phyloP scores from a whole-genome alignment of 306 rosid genomes.

The Lathyrus tuberosus region DNA sequence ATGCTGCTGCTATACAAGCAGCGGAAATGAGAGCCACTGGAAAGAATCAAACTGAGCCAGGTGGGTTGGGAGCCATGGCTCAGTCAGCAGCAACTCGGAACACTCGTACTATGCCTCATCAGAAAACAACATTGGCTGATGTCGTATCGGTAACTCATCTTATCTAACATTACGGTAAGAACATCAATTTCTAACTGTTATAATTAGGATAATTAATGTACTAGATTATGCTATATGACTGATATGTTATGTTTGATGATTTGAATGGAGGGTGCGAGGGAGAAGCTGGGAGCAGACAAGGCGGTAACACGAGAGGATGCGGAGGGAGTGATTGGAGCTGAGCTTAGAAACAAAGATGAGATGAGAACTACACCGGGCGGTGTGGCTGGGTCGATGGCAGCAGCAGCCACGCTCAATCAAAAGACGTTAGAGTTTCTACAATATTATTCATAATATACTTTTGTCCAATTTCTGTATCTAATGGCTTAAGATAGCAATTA shows the following conservation, averaged over 20 bases:
- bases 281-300: constrained; percentile 48
- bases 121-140: constrained; percentile 50
- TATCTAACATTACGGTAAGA: no score
- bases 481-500: background rate
- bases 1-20: constrained; percentile 48
- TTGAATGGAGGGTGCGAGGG: constrained; percentile 48
- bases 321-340: constrained; percentile 60
- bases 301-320: constrained; percentile 70
- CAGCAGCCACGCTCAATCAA: constrained; percentile 61
- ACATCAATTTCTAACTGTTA: background rate
- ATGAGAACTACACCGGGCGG: constrained; percentile 73
- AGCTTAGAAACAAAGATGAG: constrained; percentile 56
- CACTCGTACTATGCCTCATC: constrained; percentile 26
- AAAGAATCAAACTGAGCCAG: constrained; percentile 5
- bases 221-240: background rate
- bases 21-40: constrained; percentile 57
- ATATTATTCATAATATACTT: background rate
- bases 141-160: constrained; percentile 42
- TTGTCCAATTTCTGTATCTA: background rate
- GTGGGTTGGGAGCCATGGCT: constrained; percentile 51
- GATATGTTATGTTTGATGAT: background rate
- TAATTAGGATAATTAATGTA: no score
- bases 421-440: background rate
- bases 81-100: constrained; percentile 55
- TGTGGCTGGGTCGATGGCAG: constrained; percentile 57